A percentile compares a stretch with the other conserved stretches of the same genome.
These are phyloP conservation scores for Amauroascus verrucosus DNA, from an alignment of 2,329 filamentous ascomycete species.

Conservation along the genomic window DNA sequence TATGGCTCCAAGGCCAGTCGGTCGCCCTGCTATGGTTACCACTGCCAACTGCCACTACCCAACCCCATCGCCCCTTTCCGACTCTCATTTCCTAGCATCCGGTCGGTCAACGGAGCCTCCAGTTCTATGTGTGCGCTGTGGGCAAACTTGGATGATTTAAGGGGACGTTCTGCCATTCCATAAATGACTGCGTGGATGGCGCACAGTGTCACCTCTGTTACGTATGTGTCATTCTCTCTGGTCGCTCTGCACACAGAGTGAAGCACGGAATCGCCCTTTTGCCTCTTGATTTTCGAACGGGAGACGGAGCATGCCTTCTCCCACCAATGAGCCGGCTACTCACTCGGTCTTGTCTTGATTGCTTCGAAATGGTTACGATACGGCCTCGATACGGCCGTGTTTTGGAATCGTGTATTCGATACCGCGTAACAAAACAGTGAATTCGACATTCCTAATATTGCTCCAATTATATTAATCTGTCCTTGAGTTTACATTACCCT, in stretches of 20 bases:
- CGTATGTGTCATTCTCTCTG: constrained; percentile 4
- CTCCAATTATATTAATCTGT: neutral
- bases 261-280: constrained; percentile 4
- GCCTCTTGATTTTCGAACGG: neutral
- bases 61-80: neutral
- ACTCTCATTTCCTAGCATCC: neutral
- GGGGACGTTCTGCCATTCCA: neutral
- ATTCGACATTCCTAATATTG: neutral
- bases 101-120: neutral
- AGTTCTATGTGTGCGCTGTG: neutral
- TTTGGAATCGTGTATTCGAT: neutral
- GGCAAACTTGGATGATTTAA: neutral
- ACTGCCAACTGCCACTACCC: too few species aligned
- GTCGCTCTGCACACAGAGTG: neutral
- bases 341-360: neutral
- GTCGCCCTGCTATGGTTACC: too few species aligned
- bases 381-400: neutral
- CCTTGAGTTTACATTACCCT: neutral
- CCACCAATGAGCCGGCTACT: neutral
- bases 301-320: constrained; percentile 9
- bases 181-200: constrained; percentile 1
- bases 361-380: neutral
- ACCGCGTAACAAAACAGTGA: neutral
- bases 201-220: constrained; percentile 10
- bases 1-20: too few species aligned